Conservation (phyloP, 1,284 basidiomycete species). For the Somion occarium region DNA sequence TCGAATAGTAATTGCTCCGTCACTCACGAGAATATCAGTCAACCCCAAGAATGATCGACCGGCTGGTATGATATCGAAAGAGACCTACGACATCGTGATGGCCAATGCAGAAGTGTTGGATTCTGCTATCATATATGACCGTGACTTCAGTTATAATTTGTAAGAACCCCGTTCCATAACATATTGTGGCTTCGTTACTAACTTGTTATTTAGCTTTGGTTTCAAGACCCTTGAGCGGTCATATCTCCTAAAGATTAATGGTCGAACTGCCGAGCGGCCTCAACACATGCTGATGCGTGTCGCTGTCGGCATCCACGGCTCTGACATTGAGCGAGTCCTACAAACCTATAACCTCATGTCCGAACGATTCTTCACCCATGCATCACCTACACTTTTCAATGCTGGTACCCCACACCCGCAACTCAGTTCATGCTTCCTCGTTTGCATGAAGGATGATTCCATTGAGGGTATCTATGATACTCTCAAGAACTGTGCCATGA, state of each 20-base stretch:
- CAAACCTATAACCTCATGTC: constrained; percentile 97
- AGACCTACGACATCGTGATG: constrained; percentile 82
- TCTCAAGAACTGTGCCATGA: constrained; percentile 98
- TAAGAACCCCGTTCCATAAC: constrained; percentile 30
- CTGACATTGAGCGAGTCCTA: constrained; percentile 84
- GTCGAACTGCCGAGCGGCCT: constrained; percentile 94
- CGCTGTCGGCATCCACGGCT: constrained; percentile 94
- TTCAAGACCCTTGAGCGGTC: constrained; percentile 99
- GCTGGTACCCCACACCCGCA: constrained; percentile 96
- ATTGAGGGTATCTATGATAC: constrained; percentile 99
- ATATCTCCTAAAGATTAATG: constrained; percentile 92
- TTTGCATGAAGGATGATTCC: constrained; percentile 98
- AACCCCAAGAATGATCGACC: constrained; percentile 93
- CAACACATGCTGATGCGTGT: constrained; percentile 99
- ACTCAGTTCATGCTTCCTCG: constrained; percentile 96
- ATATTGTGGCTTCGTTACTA: constrained; percentile 5
- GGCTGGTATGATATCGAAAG: constrained; percentile 90
- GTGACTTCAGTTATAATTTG: constrained; percentile 98
- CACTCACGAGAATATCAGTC: constrained; percentile 42
- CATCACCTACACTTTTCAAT: constrained; percentile 98
- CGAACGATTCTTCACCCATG: constrained; percentile 96
- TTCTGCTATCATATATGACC: constrained; percentile 95
- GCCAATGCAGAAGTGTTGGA: constrained; percentile 84
- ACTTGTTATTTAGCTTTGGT: constrained; percentile 67
- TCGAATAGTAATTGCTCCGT: neutral